Percentiles rank a stretch among this genome's conserved stretches.
phyloP scores from a whole-genome alignment of 176 grass and related monocot species.

The Alopecurus myosuroides region DNA sequence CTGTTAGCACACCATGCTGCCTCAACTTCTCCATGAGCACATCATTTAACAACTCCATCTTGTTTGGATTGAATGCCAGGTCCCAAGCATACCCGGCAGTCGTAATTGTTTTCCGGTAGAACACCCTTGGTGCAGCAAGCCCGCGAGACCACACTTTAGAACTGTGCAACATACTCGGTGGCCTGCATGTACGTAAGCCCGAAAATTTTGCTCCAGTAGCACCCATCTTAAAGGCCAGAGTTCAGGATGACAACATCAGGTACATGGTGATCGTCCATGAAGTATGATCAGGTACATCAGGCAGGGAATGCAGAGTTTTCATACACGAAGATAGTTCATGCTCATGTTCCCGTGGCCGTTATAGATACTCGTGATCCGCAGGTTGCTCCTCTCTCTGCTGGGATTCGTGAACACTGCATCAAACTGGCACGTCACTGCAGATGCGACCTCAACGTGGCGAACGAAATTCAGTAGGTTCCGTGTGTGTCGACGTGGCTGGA shows the following conservation, averaged over 20 bases:
- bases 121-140: too few relatives aligned
- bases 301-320: constrained; percentile 76
- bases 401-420: constrained; percentile 57
- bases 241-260: constrained; percentile 78
- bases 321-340: constrained; percentile 83
- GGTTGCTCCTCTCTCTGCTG: constrained; percentile 22
- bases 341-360: constrained; percentile 95
- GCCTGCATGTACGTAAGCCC: constrained; percentile 32
- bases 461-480: constrained; percentile 70
- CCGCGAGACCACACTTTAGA: constrained; percentile 52
- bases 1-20: too few relatives aligned
- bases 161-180: constrained; percentile 55
- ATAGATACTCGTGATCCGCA: constrained; percentile 89
- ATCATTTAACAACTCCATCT: constrained; percentile 88
- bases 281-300: constrained; percentile 53
- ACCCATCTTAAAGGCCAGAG: constrained; percentile 88
- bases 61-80: constrained; percentile 87
- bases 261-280: constrained; percentile 42
- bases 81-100: constrained; percentile 86
- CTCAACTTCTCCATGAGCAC: constrained; percentile 74
- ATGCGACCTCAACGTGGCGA: constrained; percentile 45
- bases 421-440: constrained; percentile 43
- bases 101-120: constrained; percentile 76
- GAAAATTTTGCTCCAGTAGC: constrained; percentile 78
- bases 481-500: too few relatives aligned